Evolutionary conservation across 345 rosid species (phyloP).

Genomic region (Zanthoxylum bungeanum): DNA sequence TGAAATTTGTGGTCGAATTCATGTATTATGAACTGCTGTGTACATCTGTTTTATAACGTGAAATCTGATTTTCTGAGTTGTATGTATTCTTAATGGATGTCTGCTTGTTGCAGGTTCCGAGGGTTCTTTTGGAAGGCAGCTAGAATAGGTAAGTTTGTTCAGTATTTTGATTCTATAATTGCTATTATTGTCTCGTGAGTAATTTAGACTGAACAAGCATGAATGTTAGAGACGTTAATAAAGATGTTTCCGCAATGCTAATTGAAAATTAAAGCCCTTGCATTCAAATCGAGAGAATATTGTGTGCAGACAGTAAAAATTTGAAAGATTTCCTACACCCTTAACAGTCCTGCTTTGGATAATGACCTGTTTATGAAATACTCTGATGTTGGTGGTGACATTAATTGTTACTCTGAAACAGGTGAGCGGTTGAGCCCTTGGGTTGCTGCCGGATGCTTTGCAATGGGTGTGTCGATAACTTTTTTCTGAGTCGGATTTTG

Average conservation of each 20-base stretch:
- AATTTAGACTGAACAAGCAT: background rate
- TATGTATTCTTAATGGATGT: no score
- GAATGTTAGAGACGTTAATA: background rate
- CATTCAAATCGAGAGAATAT: background rate
- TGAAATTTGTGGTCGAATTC: no score
- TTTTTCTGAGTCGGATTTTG: conserved; percentile 54
- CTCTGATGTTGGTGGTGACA: background rate
- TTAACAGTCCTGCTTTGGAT: background rate
- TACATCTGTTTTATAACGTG: background rate
- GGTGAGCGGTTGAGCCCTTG: conserved; percentile 98
- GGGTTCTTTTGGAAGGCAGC: conserved; percentile 99
- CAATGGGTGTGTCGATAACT: conserved; percentile 83
- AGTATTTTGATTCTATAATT: background rate
- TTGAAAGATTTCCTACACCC: background rate
- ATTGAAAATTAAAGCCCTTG: background rate
- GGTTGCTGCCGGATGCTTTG: conserved; percentile 88
- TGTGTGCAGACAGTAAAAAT: background rate
- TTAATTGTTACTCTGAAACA: conserved; percentile 21
- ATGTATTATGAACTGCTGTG: background rate
- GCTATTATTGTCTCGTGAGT: background rate
- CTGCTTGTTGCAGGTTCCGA: conserved; percentile 90
- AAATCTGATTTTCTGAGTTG: background rate
- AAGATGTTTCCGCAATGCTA: background rate
- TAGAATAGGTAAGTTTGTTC: conserved; percentile 79
- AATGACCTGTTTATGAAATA: background rate